Conservation (phyloP, 2,329 filamentous ascomycete genomes). For the Diplodia intermedia region DNA sequence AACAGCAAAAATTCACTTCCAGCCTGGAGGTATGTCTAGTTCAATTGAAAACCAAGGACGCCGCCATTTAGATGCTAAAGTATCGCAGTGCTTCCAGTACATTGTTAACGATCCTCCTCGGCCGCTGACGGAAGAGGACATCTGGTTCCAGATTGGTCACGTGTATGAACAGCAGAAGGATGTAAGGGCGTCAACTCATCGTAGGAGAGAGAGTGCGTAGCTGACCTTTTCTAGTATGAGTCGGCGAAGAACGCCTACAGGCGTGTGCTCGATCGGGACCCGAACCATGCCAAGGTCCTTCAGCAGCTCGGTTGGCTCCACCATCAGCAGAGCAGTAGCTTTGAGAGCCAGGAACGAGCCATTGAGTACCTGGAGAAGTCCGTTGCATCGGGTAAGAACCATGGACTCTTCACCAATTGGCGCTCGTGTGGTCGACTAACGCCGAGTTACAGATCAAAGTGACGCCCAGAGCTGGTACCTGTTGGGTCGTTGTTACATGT, state of each 20-base stretch:
- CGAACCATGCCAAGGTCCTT: conserved; percentile 95
- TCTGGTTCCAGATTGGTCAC: conserved; percentile 99
- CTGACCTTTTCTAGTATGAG: conserved; percentile 73
- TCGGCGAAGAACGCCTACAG: conserved; percentile 91
- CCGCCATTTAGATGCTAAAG: not conserved
- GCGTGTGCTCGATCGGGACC: conserved; percentile 90
- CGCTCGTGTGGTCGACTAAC: not conserved
- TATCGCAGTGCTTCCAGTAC: conserved; percentile 90
- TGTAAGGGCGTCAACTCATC: conserved; percentile 64
- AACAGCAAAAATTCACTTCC: conserved; percentile 90
- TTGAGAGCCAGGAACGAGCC: conserved; percentile 90
- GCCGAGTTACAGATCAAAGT: conserved; percentile 71
- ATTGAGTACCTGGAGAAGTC: conserved; percentile 98
- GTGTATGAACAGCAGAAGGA: conserved; percentile 99
- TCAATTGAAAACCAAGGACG: not conserved
- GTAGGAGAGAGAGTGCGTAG: not conserved
- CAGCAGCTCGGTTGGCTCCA: conserved; percentile 98
- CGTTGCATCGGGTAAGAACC: conserved; percentile 78
- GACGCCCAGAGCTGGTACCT: conserved; percentile 99
- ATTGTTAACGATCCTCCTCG: conserved; percentile 92
- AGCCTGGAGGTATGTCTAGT: conserved; percentile 78
- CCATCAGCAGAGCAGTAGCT: conserved; percentile 92
- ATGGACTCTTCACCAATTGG: not conserved
- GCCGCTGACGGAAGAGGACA: conserved; percentile 94
- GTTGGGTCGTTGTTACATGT: conserved; percentile 98